phyloP scores from a whole-genome alignment of 345 rosid species.

The Anacardium occidentale region DNA sequence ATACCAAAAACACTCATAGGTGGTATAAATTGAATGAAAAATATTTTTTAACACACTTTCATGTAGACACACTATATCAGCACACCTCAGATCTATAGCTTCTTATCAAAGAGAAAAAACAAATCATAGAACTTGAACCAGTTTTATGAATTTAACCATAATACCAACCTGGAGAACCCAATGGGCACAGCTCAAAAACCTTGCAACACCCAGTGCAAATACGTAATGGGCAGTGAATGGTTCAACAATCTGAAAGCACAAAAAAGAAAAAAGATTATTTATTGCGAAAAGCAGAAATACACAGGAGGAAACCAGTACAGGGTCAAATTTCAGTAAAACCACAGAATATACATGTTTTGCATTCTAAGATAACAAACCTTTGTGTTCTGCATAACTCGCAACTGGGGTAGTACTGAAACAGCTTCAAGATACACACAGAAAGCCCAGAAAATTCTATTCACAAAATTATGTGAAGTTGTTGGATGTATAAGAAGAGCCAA shows the following conservation, averaged over 20 bases:
- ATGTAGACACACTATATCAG: neutral
- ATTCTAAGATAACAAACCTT: constrained; percentile 47
- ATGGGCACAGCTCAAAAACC: constrained; percentile 98
- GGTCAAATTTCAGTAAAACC: constrained; percentile 10
- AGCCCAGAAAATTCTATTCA: constrained; percentile 89
- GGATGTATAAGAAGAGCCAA: constrained; percentile 86
- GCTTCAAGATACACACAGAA: constrained; percentile 96
- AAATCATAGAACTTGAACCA: neutral
- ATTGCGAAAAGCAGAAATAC: neutral
- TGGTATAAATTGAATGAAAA: neutral
- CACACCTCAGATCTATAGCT: neutral
- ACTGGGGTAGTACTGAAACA: constrained; percentile 90
- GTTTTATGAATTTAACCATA: constrained; percentile 7
- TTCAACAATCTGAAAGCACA: constrained; percentile 76
- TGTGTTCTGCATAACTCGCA: constrained; percentile 98
- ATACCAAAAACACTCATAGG: constrained; percentile 6
- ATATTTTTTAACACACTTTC: neutral
- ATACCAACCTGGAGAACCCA: constrained; percentile 97
- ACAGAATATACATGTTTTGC: constrained; percentile 8
- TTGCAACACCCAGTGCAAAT: constrained; percentile 96
- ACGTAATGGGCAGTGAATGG: constrained; percentile 99
- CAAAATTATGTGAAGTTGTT: constrained; percentile 78
- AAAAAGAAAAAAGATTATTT: constrained; percentile 13
- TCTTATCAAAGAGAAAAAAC: neutral
- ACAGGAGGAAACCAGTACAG: neutral